Evolutionary conservation across 768 basidiomycete genomes (phyloP).

Genomic region (Termitomyces sp.): DNA sequence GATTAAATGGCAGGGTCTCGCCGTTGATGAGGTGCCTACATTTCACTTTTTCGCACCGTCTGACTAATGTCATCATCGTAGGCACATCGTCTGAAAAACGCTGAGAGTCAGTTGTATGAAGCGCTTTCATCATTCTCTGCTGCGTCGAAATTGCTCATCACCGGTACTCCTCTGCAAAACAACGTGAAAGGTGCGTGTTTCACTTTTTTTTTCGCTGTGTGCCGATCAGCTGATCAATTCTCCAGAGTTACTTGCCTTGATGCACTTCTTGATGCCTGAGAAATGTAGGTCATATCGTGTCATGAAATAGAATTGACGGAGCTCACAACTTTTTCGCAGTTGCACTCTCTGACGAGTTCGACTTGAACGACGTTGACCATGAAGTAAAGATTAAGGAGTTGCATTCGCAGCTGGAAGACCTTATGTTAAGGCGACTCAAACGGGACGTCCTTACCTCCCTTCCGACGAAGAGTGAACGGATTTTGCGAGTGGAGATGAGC

Average conservation of each 20-base stretch:
- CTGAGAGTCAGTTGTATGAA: slow-evolving; percentile 95
- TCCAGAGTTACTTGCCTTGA: slow-evolving; percentile 88
- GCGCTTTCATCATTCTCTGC: slow-evolving; percentile 87
- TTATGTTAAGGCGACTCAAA: slow-evolving; percentile 95
- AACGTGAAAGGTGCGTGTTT: slow-evolving; percentile 85
- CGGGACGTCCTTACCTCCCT: slow-evolving; percentile 94
- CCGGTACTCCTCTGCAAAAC: slow-evolving; percentile 97
- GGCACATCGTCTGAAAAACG: slow-evolving; percentile 98
- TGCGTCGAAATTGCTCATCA: slow-evolving; percentile 92
- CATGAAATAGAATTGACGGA: background rate
- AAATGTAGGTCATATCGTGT: slow-evolving; percentile 63
- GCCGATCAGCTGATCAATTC: background rate
- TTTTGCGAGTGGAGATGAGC: slow-evolving; percentile 96
- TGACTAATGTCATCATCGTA: slow-evolving; percentile 29
- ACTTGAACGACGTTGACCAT: slow-evolving; percentile 90
- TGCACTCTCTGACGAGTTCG: slow-evolving; percentile 92
- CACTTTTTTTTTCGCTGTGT: background rate
- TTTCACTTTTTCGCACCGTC: slow-evolving; percentile 20
- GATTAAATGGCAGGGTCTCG: slow-evolving; percentile 96
- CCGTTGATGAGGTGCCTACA: slow-evolving; percentile 83
- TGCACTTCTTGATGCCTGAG: slow-evolving; percentile 99
- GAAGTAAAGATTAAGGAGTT: slow-evolving; percentile 95
- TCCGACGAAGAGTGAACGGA: slow-evolving; percentile 97
- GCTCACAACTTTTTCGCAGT: slow-evolving; percentile 46
- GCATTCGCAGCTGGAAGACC: slow-evolving; percentile 85